A percentile compares a stretch with the other conserved stretches of the same genome.
phyloP scores from a whole-genome alignment of 2,329 filamentous ascomycete species.

The Teratosphaeria destructans region DNA sequence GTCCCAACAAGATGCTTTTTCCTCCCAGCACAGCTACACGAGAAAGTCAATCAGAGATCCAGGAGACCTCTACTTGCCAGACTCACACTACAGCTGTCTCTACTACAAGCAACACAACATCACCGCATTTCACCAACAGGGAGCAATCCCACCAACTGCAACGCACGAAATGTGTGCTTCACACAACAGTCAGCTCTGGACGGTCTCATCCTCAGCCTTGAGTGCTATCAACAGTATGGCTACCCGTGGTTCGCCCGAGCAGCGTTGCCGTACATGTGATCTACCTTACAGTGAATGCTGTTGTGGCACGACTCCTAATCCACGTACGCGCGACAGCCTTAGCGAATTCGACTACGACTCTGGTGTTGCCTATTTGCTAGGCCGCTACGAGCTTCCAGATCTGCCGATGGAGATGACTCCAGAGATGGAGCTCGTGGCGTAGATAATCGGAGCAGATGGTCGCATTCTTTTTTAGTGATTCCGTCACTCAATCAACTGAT shows the following conservation, averaged over 20 bases:
- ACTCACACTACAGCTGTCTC: no score
- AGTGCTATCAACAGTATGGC: not conserved
- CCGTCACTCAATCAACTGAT: no score
- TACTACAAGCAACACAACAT: not conserved
- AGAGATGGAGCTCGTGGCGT: not conserved
- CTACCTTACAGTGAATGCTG: not conserved
- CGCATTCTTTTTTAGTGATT: not conserved
- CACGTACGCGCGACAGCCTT: not conserved
- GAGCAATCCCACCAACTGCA: not conserved
- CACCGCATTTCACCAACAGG: not conserved
- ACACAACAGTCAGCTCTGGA: not conserved
- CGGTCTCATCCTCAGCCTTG: not conserved
- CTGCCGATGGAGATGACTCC: not conserved
- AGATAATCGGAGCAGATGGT: not conserved
- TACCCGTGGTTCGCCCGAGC: not conserved
- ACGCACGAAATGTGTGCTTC: not conserved
- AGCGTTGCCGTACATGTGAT: not conserved
- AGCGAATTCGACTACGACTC: not conserved
- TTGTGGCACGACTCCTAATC: not conserved
- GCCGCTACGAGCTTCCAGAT: not conserved
- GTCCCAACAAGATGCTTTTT: no score
- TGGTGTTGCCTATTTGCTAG: not conserved
- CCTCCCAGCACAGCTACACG: no score
- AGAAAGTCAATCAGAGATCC: no score
- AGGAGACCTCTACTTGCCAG: no score